A percentile compares a stretch with the other conserved stretches of the same genome.
phyloP scores from a whole-genome alignment of 495 filamentous ascomycete species.

The Podospora australis region DNA sequence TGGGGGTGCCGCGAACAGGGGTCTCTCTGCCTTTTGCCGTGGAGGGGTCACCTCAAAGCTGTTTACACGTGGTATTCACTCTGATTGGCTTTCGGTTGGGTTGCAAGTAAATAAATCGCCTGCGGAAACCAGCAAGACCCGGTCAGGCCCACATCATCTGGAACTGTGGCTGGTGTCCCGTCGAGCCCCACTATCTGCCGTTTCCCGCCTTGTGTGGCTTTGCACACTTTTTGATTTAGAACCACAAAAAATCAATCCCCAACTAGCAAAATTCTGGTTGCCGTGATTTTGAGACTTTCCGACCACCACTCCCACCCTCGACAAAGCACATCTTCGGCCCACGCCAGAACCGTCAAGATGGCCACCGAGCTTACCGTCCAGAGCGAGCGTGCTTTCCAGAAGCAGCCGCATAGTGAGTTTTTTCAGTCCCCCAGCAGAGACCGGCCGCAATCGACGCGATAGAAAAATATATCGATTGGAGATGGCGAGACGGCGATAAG shows the following conservation, averaged over 20 bases:
- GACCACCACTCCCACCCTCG: constrained; percentile 12
- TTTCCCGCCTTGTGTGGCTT: constrained; percentile 5
- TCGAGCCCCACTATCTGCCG: neutral
- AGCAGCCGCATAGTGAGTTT: constrained; percentile 81
- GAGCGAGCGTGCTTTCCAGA: constrained; percentile 97
- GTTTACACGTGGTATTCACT: neutral
- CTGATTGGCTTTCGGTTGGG: neutral
- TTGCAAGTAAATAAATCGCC: neutral
- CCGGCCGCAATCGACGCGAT: neutral
- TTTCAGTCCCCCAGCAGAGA: constrained; percentile 4
- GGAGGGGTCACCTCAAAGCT: neutral
- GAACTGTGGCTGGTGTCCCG: neutral
- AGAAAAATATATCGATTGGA: no score
- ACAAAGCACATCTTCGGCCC: constrained; percentile 25
- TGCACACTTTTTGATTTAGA: constrained; percentile 20
- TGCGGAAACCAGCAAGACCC: neutral
- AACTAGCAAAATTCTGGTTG: constrained; percentile 24
- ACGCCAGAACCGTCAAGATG: constrained; percentile 65
- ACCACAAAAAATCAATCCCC: constrained; percentile 25
- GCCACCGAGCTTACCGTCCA: constrained; percentile 97
- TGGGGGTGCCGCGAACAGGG: neutral
- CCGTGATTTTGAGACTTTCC: constrained; percentile 13
- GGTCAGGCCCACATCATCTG: neutral
- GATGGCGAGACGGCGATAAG: no score
- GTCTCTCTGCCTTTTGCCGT: neutral